Evolutionary conservation across 257 asterid genomes (phyloP), one percentile per base, ranked within the genome.

Genomic region (Jaltomata sinuosa): DNA sequence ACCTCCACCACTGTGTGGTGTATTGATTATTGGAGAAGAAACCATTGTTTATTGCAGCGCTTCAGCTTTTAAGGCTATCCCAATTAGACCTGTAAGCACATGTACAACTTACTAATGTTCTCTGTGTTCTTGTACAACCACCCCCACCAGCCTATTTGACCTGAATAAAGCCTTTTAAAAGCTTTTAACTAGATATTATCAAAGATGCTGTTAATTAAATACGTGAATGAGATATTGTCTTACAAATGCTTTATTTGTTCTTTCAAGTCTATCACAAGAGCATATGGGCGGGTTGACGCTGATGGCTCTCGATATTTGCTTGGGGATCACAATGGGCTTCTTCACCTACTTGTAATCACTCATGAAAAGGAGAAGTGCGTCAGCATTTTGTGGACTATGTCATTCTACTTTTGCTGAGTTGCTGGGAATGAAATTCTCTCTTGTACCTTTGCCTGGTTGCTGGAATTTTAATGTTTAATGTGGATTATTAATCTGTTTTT

Each of bases 1-100:
- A 80, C 98, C 98, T 12, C 96, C 98, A 32, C 98, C 98, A 78
- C 92, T 94, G 79, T 94, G 98, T 83, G 98, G 98, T 42, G 98
- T 95, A 88, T 90, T 95, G 62, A 95, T 95, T 86, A 93, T 95
- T 69, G 98, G 98, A 57, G 98, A 95, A 93, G 98, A 95, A 91
- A 95, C 96, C 61, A 93, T 95, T 2, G 98, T 95, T 69, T 95
- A 95, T 82, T 92, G 96, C 89, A 93, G 98, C 80, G 98, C 98
- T 85, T 89, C 96, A 34, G 88, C 97, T 79, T 93, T 93, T 87
- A 95, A 91, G 89, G 97, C 98, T 65, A 93, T 94, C 88, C 98
- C 95, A 54, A 93, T 93, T 81, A 94, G 93, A 86, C 98, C 98
- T 69, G 98, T 94, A 89, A 31, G 98, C 79, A 77, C 27, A 64